Evolutionary conservation across 192 early-diverging fungal species (phyloP).

Genomic region (Coemansia sp.): DNA sequence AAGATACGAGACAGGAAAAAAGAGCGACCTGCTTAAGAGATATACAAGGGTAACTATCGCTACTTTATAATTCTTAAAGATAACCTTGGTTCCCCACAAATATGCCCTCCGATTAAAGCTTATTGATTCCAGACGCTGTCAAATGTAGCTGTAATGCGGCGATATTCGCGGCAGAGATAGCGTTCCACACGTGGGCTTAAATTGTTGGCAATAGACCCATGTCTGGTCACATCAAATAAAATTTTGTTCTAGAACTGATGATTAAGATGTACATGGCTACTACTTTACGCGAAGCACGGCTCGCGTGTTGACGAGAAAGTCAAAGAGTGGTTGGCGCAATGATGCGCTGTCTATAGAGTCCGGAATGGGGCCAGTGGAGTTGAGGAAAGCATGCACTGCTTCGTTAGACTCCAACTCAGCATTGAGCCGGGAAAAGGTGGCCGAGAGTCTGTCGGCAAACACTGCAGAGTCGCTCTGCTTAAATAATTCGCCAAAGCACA

Average conservation of each 20-base stretch:
- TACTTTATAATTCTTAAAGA: not conserved
- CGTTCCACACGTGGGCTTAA: not conserved
- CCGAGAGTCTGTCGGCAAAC: slow-evolving; percentile 41
- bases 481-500: slow-evolving; percentile 40
- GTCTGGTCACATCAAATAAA: not conserved
- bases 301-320: slow-evolving; percentile 45
- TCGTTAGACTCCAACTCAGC: slow-evolving; percentile 28
- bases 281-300: slow-evolving; percentile 46
- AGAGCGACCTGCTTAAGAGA: not conserved
- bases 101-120: slow-evolving; percentile 2
- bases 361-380: slow-evolving; percentile 22
- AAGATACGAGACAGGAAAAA: not conserved
- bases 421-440: slow-evolving; percentile 39
- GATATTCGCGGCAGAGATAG: not conserved
- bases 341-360: slow-evolving; percentile 37
- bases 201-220: not conserved
- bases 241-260: not conserved
- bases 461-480: slow-evolving; percentile 11
- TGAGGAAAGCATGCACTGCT: slow-evolving; percentile 21
- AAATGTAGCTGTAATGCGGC: not conserved
- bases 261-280: not conserved
- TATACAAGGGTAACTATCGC: not conserved
- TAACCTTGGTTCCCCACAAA: slow-evolving; percentile 4
- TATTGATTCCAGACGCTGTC: not conserved
- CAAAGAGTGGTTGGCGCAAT: slow-evolving; percentile 49